Base-by-base conservation (phyloP, 345 rosid species). In the Citropsis articulata region DNA sequence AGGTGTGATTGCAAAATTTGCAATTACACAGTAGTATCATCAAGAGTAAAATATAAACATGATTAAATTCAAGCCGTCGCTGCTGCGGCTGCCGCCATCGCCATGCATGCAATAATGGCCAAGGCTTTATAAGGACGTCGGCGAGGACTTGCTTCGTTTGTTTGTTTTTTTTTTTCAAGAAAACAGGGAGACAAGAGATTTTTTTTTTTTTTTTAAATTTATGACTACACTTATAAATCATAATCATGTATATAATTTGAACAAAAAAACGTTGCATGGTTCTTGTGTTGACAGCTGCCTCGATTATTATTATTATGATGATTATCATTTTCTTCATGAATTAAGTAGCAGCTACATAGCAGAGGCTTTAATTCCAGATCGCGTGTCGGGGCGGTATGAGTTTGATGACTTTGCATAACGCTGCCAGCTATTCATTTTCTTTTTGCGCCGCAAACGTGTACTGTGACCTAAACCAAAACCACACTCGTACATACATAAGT, bases 361-460 rank as follows among this genome's bases (percentile, higher is more conserved):
- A 42, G 50, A 45, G 18, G 50, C 50, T 45, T 45, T 42, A 42
- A 10, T 10, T 10, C 48, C 48, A 82, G 81, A 75, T 72, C 74
- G 71, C 86, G 84, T 81, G 84, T 80, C 22, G 68, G 74, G 48
- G 31, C 80, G 60, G 59, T 68, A 57, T 28, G 40, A 60, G 28
- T 6, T 31, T 73, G 77, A 75, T 33, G 72, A 63, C 75, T 27
- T 40, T 50, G 67, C 53, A 14, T 27, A 4, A 31, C 14, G 0
- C 10, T 24, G 77, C 45, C 35, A 30, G 19, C 33, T 24, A 31
- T n/a, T 18, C 24, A 36, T n/a, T 30, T 5, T 31, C 64, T 21
- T 40, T 56, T 21, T 8, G 82, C 79, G 86, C 86, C 88, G 88
- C 88, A 72, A 78, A 73, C 70, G 78, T 33, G 69, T 59, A 12